Evolutionary conservation across 352 stramenopile genomes (phyloP).

Genomic region (Phytophthora sp.): DNA sequence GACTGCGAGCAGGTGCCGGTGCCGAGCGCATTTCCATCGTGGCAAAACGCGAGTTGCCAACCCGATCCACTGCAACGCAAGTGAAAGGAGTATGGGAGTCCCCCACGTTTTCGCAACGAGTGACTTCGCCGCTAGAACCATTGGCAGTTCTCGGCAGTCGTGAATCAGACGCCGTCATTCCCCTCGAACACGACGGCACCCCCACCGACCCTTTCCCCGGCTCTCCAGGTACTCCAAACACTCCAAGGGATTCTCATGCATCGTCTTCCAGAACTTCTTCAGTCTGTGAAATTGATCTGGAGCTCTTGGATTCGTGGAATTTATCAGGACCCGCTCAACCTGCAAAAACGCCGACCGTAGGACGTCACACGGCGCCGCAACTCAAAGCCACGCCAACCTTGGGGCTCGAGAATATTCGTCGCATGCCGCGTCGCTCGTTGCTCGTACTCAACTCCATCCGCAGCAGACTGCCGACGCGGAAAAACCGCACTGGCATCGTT

Average conservation of each 20-base stretch:
- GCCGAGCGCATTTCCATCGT: slow-evolving; percentile 22
- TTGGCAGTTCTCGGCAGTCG: slow-evolving; percentile 20
- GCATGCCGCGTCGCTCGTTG: slow-evolving; percentile 29
- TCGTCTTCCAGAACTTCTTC: slow-evolving; percentile 20
- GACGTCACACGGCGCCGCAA: slow-evolving; percentile 9
- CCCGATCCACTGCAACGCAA: not conserved
- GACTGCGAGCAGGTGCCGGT: slow-evolving; percentile 14
- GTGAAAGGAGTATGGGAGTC: slow-evolving; percentile 25
- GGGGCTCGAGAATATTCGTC: slow-evolving; percentile 19
- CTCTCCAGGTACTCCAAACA: slow-evolving; percentile 27
- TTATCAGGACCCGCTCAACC: slow-evolving; percentile 6
- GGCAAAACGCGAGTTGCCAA: slow-evolving; percentile 4
- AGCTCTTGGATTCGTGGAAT: slow-evolving; percentile 25
- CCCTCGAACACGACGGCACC: slow-evolving; percentile 35
- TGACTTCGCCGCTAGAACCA: slow-evolving; percentile 27
- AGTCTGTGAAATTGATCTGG: slow-evolving; percentile 27
- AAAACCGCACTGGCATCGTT: slow-evolving; percentile 14
- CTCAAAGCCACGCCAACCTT: not conserved
- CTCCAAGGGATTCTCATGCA: slow-evolving; percentile 10
- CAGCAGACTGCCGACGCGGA: slow-evolving; percentile 19
- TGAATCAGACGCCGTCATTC: slow-evolving; percentile 5
- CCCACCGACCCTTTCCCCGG: slow-evolving; percentile 33
- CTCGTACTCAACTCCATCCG: slow-evolving; percentile 23
- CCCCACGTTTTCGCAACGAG: slow-evolving; percentile 19
- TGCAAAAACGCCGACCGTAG: not conserved